A percentile compares a stretch with the other conserved stretches of the same genome.
phyloP scores from a whole-genome alignment of 768 basidiomycete genomes.

The Lactarius psammicola region DNA sequence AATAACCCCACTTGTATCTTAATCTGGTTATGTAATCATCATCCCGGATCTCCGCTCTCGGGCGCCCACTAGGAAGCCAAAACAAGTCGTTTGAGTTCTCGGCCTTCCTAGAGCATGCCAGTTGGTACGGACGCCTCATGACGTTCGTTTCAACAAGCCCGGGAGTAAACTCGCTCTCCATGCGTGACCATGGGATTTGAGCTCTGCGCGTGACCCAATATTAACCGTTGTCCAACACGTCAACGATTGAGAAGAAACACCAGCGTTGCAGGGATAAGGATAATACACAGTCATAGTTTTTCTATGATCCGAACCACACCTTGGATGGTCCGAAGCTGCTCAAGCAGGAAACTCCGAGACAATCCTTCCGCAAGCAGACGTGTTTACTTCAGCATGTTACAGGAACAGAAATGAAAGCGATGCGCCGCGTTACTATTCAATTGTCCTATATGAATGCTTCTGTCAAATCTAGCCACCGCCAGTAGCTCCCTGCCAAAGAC shows the following conservation, averaged over 20 bases:
- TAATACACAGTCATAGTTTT: background rate
- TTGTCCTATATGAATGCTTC: constrained; percentile 7
- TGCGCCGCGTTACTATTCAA: constrained; percentile 19
- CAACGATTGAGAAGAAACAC: background rate
- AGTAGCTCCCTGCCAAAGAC: constrained; percentile 74
- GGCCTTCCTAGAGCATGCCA: background rate
- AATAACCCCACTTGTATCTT: background rate
- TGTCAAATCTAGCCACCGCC: constrained; percentile 40
- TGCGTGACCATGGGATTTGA: background rate
- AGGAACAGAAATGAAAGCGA: constrained; percentile 15
- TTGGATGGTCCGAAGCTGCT: background rate
- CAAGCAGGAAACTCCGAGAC: background rate
- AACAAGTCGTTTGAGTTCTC: background rate
- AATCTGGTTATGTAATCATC: background rate
- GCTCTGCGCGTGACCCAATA: background rate
- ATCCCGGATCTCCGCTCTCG: background rate
- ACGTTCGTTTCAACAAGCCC: background rate
- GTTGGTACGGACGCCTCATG: background rate
- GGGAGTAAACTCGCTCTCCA: background rate
- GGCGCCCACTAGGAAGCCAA: background rate
- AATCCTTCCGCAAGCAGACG: background rate
- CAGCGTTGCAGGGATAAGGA: background rate
- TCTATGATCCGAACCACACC: background rate
- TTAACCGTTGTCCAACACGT: background rate
- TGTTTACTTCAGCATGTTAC: constrained; percentile 8